Base-by-base conservation (phyloP, 164 flowering plant species). In the Buxus sempervirens region DNA sequence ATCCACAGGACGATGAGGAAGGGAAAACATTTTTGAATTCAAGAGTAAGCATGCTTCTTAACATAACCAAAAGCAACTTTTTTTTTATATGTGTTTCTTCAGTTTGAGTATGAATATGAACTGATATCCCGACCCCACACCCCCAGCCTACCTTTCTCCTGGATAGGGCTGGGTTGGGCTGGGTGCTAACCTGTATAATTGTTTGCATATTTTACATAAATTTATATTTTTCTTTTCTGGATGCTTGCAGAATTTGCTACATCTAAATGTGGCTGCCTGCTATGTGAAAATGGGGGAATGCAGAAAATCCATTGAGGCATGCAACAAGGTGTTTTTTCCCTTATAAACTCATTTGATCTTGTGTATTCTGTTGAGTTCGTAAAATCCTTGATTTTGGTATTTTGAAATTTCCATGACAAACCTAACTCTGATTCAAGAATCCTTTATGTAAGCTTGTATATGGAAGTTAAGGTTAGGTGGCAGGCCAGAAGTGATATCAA, bases 201-300 rank as follows among this genome's bases (percentile, higher is more conserved):
- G 45, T 45, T 48, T 22, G 5, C 54, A 27, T 48, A 38, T 32
- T 18, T 38, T 56, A 42, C 8, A 24, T n/a, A 41, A 16, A 22
- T 60, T 59, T 16, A 55, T 48, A 27, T 57, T 61, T 21, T 65
- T 58, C 56, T 66, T 27, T 56, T 64, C 77, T 41, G 21, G 66
- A 70, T 80, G 56, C 45, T 73, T 82, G 83, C 78, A 94, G 98
- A 93, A 91, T 77, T 72, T 80, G 62, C 66, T 96, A 69, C 84
- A 96, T 73, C 83, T 96, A 64, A 96, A 96, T 77, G 90, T 96
- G 67, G 99, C 99, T 71, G 98, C 98, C 1, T 96, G 97, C 85
- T 81, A 79, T 62, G 84, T 93, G 80, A 96, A 93, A 76, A 54
- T 96, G 90, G 97, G 97, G 63, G 97, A 92, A 63, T 82, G 86